A percentile compares a stretch with the other conserved stretches of the same genome.
These are phyloP conservation scores for Veloboletus limbatus DNA, from an alignment of 1,284 basidiomycete species.

Conservation along the genomic window DNA sequence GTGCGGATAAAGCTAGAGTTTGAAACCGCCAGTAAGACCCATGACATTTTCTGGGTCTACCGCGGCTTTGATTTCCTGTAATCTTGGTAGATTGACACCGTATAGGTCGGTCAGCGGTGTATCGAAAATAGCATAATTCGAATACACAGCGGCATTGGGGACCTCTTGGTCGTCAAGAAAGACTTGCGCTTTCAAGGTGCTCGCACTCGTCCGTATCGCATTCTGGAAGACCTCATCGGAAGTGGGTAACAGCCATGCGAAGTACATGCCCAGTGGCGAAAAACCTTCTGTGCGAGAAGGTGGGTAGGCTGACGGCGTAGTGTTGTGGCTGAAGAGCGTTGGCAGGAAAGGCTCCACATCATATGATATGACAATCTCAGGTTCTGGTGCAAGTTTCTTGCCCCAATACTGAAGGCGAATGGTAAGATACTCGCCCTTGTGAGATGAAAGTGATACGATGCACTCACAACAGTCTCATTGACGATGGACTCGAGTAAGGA, in stretches of 20 bases:
- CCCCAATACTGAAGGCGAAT: slow-evolving; percentile 4
- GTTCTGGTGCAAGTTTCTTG: neutral
- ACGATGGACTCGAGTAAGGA: slow-evolving; percentile 2
- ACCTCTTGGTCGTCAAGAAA: slow-evolving; percentile 29
- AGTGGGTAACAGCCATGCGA: slow-evolving; percentile 36
- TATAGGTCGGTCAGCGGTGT: slow-evolving; percentile 47
- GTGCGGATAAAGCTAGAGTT: slow-evolving; percentile 1
- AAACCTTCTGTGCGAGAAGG: slow-evolving; percentile 40
- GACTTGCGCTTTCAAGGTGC: slow-evolving; percentile 28
- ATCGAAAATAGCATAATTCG: slow-evolving; percentile 49
- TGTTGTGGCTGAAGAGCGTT: slow-evolving; percentile 40
- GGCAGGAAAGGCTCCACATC: slow-evolving; percentile 55
- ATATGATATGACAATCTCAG: slow-evolving; percentile 37
- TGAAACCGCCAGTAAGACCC: slow-evolving; percentile 49
- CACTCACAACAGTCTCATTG: slow-evolving; percentile 13
- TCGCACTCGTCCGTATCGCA: slow-evolving; percentile 39
- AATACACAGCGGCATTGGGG: slow-evolving; percentile 41
- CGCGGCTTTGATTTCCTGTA: slow-evolving; percentile 38
- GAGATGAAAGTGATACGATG: neutral
- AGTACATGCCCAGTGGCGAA: slow-evolving; percentile 47
- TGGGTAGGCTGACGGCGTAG: slow-evolving; percentile 44
- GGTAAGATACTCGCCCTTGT: neutral
- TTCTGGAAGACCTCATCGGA: slow-evolving; percentile 41
- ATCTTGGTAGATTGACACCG: slow-evolving; percentile 40
- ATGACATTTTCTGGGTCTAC: slow-evolving; percentile 52